phyloP scores from a whole-genome alignment of 1,284 basidiomycete species.

The Pyrrhoderma lamaoense region DNA sequence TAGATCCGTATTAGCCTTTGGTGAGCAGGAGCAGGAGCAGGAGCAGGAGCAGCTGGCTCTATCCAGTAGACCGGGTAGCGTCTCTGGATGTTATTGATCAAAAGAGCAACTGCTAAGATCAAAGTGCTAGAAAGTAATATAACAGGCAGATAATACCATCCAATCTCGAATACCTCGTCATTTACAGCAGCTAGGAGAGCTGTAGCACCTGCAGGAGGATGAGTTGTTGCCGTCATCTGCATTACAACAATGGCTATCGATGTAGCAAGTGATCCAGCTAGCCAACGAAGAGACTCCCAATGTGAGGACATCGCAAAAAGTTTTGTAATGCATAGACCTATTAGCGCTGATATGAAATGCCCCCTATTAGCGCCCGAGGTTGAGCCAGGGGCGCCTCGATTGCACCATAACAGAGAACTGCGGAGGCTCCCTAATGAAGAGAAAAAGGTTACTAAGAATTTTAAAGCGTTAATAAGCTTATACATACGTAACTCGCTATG shows the following conservation, averaged over 20 bases:
- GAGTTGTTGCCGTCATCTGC: conserved; percentile 50
- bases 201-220: conserved; percentile 55
- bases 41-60: conserved; percentile 14
- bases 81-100: conserved; percentile 53
- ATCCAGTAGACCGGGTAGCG: conserved; percentile 54
- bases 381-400: conserved; percentile 56
- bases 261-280: conserved; percentile 48
- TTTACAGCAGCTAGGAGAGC: conserved; percentile 43
- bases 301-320: conserved; percentile 39
- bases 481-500: conserved; percentile 41
- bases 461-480: neutral
- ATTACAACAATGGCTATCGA: conserved; percentile 44
- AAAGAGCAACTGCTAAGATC: conserved; percentile 42
- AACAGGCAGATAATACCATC: conserved; percentile 57
- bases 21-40: too few species aligned
- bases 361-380: conserved; percentile 53
- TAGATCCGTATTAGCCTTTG: too few species aligned
- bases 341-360: conserved; percentile 47
- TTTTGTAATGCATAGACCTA: conserved; percentile 49
- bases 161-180: conserved; percentile 37
- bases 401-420: conserved; percentile 51
- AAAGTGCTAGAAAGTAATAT: conserved; percentile 47
- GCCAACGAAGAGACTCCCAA: conserved; percentile 42
- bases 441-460: too few species aligned
- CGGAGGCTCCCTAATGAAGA: conserved; percentile 50